These are phyloP conservation scores for Lecanosticta acicola DNA, from an alignment of 2,329 filamentous ascomycete species.

Conservation along the genomic window DNA sequence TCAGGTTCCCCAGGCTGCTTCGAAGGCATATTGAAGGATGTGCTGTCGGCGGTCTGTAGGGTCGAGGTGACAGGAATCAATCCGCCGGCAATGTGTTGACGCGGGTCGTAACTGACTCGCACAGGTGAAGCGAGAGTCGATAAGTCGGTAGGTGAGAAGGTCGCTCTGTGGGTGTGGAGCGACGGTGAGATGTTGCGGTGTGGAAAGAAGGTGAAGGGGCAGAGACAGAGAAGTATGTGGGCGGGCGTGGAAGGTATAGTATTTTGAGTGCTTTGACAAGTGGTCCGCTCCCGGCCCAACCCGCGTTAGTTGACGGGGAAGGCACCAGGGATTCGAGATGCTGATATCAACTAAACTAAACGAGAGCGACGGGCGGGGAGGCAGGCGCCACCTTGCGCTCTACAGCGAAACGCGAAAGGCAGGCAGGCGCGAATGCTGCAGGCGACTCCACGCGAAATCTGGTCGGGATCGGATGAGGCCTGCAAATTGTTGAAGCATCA, in stretches of 20 bases:
- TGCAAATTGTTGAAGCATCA: too few species aligned
- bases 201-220: background rate
- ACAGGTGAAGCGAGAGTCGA: background rate
- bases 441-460: too few species aligned
- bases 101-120: background rate
- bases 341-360: too few species aligned
- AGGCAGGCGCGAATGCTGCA: too few species aligned
- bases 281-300: background rate
- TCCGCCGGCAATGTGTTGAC: background rate
- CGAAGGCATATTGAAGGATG: constrained; percentile 43
- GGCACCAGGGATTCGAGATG: too few species aligned
- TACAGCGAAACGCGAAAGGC: too few species aligned
- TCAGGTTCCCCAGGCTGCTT: constrained; percentile 41
- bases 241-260: background rate
- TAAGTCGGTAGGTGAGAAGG: background rate
- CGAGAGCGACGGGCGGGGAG: too few species aligned
- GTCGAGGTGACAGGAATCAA: background rate
- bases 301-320: too few species aligned
- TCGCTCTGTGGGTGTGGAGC: background rate
- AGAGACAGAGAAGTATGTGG: background rate
- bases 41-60: constrained; percentile 1
- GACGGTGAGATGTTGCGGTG: background rate
- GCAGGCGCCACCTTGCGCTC: too few species aligned
- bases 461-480: too few species aligned
- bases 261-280: background rate